phyloP scores from a whole-genome alignment of 2,329 filamentous ascomycete genomes.

The Clonostachys chloroleuca region DNA sequence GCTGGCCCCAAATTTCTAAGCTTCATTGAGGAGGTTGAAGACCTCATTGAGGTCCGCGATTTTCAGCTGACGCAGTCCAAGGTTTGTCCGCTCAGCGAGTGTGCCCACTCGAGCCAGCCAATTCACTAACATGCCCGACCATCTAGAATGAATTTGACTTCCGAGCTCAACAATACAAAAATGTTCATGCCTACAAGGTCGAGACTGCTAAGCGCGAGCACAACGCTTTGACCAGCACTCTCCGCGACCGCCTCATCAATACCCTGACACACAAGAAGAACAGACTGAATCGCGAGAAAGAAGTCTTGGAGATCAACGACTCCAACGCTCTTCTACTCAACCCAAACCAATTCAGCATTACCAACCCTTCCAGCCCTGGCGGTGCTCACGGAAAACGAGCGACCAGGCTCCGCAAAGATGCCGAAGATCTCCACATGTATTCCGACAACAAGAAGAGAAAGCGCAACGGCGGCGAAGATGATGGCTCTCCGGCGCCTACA shows the following conservation, averaged over 20 bases:
- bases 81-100: conserved; percentile 45
- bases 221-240: conserved; percentile 51
- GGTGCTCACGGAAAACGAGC: conserved; percentile 60
- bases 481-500: conserved; percentile 57
- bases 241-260: conserved; percentile 65
- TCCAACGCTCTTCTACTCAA: conserved; percentile 61
- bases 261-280: conserved; percentile 61
- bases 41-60: conserved; percentile 83
- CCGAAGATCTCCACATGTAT: conserved; percentile 52
- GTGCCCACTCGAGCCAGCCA: neutral
- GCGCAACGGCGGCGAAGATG: conserved; percentile 54
- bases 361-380: conserved; percentile 60
- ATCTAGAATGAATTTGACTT: conserved; percentile 58
- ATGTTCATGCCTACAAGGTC: conserved; percentile 56
- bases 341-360: conserved; percentile 63
- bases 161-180: conserved; percentile 54
- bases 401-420: conserved; percentile 55
- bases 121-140: too few species aligned
- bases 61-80: conserved; percentile 75
- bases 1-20: conserved; percentile 81
- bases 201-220: conserved; percentile 61
- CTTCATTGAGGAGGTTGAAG: conserved; percentile 83
- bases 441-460: conserved; percentile 59
- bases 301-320: conserved; percentile 63
- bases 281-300: conserved; percentile 61